A percentile compares a stretch with the other conserved stretches of the same genome.
Conservation (phyloP, 768 basidiomycete species). For the Auricularia sp. region DNA sequence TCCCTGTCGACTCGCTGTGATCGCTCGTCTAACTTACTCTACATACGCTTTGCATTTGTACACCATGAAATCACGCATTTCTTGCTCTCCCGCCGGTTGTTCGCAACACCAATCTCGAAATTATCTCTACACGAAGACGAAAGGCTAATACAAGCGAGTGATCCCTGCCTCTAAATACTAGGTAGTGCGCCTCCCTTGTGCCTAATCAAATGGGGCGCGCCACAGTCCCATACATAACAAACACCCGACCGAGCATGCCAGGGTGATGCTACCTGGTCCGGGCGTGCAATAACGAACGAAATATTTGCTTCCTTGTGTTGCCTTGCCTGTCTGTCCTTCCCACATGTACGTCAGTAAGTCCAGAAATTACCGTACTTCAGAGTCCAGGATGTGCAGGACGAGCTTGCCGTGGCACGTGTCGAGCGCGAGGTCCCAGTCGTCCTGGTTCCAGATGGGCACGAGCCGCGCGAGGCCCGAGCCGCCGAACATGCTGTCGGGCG, state of each 20-base stretch:
- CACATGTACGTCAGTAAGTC: neutral
- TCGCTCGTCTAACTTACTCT: too few species aligned
- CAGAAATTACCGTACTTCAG: constrained; percentile 5
- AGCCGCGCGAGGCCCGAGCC: constrained; percentile 14
- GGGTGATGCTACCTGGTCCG: too few species aligned
- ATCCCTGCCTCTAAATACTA: neutral
- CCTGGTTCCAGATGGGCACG: constrained; percentile 41
- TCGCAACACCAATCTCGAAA: neutral
- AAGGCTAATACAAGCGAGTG: neutral
- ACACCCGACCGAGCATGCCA: too few species aligned
- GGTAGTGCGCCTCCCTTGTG: neutral
- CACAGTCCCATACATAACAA: too few species aligned
- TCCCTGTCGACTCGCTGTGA: neutral
- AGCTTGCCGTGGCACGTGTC: constrained; percentile 43
- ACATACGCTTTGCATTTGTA: too few species aligned
- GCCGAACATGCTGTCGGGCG: constrained; percentile 16
- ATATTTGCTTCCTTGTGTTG: neutral
- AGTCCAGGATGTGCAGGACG: constrained; percentile 45
- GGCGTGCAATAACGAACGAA: neutral
- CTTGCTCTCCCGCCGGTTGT: neutral
- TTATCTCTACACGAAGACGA: constrained; percentile 1
- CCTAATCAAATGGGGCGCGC: neutral
- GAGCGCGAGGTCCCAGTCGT: constrained; percentile 50
- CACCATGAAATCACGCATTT: neutral
- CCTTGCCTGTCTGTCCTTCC: neutral